Conservation (phyloP, 179 eudicot genomes). For the Vitellaria paradoxa region DNA sequence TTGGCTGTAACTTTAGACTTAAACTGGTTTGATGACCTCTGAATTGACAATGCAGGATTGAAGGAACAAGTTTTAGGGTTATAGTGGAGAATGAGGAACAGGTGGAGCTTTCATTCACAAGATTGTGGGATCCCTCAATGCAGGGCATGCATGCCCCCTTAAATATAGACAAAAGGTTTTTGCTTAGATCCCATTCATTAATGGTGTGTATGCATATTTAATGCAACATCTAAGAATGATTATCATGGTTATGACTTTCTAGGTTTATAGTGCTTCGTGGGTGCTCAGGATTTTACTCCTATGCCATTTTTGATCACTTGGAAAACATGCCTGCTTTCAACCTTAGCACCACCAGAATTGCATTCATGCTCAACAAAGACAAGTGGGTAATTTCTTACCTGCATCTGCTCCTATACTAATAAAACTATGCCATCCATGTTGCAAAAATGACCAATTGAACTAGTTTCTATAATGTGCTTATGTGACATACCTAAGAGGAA, state of each 20-base stretch:
- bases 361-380: conserved; percentile 60
- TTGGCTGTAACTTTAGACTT: no score
- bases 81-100: conserved; percentile 53
- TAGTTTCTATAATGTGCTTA: no score
- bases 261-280: conserved; percentile 63
- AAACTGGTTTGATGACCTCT: no score
- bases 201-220: not conserved
- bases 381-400: conserved; percentile 23
- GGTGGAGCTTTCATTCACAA: conserved; percentile 66
- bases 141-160: conserved; percentile 43
- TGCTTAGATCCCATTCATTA: not conserved
- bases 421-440: not conserved
- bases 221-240: no score
- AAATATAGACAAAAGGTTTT: conserved; percentile 66
- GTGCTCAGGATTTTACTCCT: conserved; percentile 61
- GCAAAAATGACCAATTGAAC: no score
- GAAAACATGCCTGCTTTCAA: conserved; percentile 56
- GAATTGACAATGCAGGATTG: conserved; percentile 36
- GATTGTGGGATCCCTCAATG: conserved; percentile 52
- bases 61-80: conserved; percentile 37
- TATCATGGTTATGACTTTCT: not conserved
- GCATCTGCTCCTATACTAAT: not conserved
- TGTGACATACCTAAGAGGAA: no score
- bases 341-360: conserved; percentile 57
- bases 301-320: conserved; percentile 52